Base-by-base conservation (phyloP, 148 eudicot genomes). In the Hydrangea macrophylla region DNA sequence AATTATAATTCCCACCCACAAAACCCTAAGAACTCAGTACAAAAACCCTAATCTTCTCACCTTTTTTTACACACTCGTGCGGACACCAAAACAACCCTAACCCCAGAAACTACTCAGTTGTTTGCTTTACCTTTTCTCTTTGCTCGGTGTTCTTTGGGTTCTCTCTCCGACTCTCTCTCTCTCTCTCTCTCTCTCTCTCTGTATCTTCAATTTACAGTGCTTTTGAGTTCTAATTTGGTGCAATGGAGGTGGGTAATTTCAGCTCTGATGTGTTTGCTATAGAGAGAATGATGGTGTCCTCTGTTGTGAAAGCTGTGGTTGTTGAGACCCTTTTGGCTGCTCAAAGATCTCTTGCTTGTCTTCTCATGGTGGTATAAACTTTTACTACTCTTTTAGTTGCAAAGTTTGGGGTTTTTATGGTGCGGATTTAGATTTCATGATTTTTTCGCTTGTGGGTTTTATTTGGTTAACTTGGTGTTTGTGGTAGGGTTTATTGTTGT, bases 341-440 rank as follows among this genome's bases (percentile, higher is more conserved):
- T 76, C 84, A 84, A 57, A 85, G 80, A 68, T 72, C 89, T 71
- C 77, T 87, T 56, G 64, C 80, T 76, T 78, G 68, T 71, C 67
- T 87, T 70, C 81, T 88, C 51, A 39, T 82, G 28, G 55, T 76
- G 92, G 90, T 84, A 84, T 72, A 25, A 3, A 23, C 55, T 56
- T 30, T 23, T 36, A 18, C 28, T 31, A 51, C 30, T 25, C 36
- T 15, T 30, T 13, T 22, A 55, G 9, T 24, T 69, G 9, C 9
- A 69, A 55, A 65, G 48, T 67, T n/a, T 79, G 22, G 12, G n/a
- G 58, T 62, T 66, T 80, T 59, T 72, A 5, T 45, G 37, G 10
- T 62, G 3, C 36, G 58, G 77, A 55, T 68, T 26, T 28, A 35
- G 17, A 35, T 25, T 62, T 42, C 27, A 12, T 60, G 10, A 24